phyloP scores from a whole-genome alignment of 257 asterid species.

The Jacaranda copaia region DNA sequence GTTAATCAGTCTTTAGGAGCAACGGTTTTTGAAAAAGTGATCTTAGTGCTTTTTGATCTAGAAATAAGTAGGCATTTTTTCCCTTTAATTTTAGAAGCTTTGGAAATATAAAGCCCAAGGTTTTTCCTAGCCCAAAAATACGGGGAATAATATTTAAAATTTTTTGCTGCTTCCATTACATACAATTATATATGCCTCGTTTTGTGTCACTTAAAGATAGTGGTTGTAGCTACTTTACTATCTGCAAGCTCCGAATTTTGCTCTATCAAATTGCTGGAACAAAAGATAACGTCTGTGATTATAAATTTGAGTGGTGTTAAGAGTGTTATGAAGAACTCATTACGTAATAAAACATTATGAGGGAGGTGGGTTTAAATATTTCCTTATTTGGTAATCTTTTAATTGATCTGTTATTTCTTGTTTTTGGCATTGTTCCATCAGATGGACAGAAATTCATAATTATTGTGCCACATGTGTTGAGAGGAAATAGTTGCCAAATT shows the following conservation, averaged over 20 bases:
- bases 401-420: conserved; percentile 15
- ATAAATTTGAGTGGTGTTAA: conserved; percentile 1
- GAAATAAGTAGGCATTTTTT: not conserved
- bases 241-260: not conserved
- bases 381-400: conserved; percentile 7
- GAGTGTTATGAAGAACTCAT: conserved; percentile 1
- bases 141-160: not conserved
- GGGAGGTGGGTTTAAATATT: not conserved
- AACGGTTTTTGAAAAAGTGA: not conserved
- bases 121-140: conserved; percentile 8
- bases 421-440: conserved; percentile 9
- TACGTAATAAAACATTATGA: not conserved
- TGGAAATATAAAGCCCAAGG: conserved; percentile 23
- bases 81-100: not conserved
- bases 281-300: not conserved
- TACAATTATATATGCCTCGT: not conserved
- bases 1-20: not conserved
- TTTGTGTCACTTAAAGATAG: conserved; percentile 9
- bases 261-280: not conserved
- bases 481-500: conserved; percentile 12
- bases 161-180: conserved; percentile 1
- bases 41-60: conserved; percentile 25
- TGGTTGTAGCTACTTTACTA: conserved; percentile 27
- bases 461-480: conserved; percentile 18
- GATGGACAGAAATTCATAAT: conserved; percentile 8